Evolutionary conservation across 2,329 filamentous ascomycete species (phyloP), one percentile per base, ranked within the genome.

Genomic region (Aspergillus flavus): DNA sequence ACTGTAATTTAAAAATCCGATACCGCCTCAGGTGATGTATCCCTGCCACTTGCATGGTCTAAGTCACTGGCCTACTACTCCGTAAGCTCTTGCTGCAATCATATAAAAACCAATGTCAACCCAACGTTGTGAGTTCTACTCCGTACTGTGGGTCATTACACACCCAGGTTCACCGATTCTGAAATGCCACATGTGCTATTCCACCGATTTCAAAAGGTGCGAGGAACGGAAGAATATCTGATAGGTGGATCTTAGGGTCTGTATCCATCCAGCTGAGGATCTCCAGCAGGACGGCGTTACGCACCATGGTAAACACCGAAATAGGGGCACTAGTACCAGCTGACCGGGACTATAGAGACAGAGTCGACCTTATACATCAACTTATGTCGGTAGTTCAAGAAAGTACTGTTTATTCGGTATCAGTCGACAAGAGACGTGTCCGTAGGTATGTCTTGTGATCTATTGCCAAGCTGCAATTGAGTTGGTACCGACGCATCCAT

Each of bases 391-490:
- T 23, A 28, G 11, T n/a, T 39, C 41, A 48, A 34, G 43, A 26
- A 39, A 53, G 34, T 41, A 53, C 16, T 6, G 10, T 30, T 34
- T 52, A 23, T 36, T 21, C 41, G 30, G 28, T 41, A 32, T 56
- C 41, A 36, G 14, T 53, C 14, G 21, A 52, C 23, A 45, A 48
- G 19, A 54, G 46, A 54, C 58, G 46, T 52, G 36, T 59, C 58
- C 34, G 14, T 39, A 4, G 23, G 12, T 23, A 53, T 56, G 58
- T 63, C 62, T 62, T 64, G 62, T 64, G 62, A 62, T 61, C 59
- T 19, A 36, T 16, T 55, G 62, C 62, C 62, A 64, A 64, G 62
- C 48, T 59, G 50, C 56, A 62, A 64, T 62, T 57, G 56, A 62
- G 59, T 64, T 63, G 34, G 16, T 12, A 52, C 41, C 12, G 41